Percentiles rank a stretch among this genome's conserved stretches.
These are phyloP conservation scores for Funneliformis mosseae DNA, from an alignment of 192 early-diverging fungal genomes.

Conservation along the genomic window DNA sequence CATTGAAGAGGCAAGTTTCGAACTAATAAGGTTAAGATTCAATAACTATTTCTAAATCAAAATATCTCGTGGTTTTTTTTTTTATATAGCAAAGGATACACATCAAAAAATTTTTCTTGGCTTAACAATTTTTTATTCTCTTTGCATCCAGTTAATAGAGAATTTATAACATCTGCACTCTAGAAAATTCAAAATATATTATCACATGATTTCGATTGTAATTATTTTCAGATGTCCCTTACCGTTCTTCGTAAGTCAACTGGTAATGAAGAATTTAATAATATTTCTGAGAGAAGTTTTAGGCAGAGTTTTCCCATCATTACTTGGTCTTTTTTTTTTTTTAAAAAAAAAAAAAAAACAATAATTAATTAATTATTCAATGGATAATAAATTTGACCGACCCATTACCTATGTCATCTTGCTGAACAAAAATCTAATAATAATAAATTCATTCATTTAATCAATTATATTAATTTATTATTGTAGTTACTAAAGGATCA, in stretches of 20 bases:
- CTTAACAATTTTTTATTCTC: constrained; percentile 30
- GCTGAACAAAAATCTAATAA: neutral
- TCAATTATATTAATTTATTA: neutral
- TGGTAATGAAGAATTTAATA: neutral
- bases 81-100: constrained; percentile 13
- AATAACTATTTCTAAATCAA: neutral
- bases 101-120: constrained; percentile 10
- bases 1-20: constrained; percentile 2
- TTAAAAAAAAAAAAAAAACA: neutral
- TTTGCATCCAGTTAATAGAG: constrained; percentile 28
- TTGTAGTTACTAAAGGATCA: neutral
- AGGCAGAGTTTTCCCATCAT: neutral
- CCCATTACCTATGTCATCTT: neutral
- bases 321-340: neutral
- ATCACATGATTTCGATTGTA: neutral
- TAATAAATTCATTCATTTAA: neutral
- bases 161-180: constrained; percentile 19
- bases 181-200: neutral
- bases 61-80: neutral
- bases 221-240: neutral
- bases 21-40: neutral
- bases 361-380: too few species aligned
- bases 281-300: neutral
- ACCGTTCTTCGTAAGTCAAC: constrained; percentile 10
- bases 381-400: neutral